Evolutionary conservation across 768 basidiomycete species (phyloP).

Genomic region (Trametes cubensis): DNA sequence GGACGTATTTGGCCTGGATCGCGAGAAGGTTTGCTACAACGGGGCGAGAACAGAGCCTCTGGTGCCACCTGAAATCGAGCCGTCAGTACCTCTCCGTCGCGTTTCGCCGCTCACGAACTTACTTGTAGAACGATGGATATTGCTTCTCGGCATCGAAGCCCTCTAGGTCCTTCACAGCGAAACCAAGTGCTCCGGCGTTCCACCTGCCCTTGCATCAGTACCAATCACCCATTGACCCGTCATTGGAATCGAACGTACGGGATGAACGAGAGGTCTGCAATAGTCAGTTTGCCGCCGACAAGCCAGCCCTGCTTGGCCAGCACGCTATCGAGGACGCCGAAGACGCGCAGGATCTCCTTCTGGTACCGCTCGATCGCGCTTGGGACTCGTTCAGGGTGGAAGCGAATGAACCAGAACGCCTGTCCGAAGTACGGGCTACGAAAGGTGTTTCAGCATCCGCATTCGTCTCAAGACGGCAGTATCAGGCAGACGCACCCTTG

Average conservation of each 20-base stretch:
- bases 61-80: conserved; percentile 9
- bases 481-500: conserved; percentile 23
- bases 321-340: conserved; percentile 29
- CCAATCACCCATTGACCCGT: no score
- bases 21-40: background rate
- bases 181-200: background rate
- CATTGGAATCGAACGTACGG: background rate
- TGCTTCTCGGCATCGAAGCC: conserved; percentile 13
- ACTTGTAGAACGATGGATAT: conserved; percentile 11
- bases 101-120: background rate
- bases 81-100: background rate
- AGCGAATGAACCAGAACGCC: conserved; percentile 20
- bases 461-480: background rate
- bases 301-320: conserved; percentile 26
- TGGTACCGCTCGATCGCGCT: conserved; percentile 29
- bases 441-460: no score
- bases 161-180: background rate
- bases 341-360: conserved; percentile 28
- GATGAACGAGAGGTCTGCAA: conserved; percentile 27
- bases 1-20: no score
- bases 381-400: conserved; percentile 20
- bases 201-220: background rate
- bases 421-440: conserved; percentile 27
- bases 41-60: background rate
- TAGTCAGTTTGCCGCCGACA: conserved; percentile 23